Evolutionary conservation across 2,329 filamentous ascomycete genomes (phyloP), one percentile per base, ranked within the genome.

Genomic region (Calycina herbarum): DNA sequence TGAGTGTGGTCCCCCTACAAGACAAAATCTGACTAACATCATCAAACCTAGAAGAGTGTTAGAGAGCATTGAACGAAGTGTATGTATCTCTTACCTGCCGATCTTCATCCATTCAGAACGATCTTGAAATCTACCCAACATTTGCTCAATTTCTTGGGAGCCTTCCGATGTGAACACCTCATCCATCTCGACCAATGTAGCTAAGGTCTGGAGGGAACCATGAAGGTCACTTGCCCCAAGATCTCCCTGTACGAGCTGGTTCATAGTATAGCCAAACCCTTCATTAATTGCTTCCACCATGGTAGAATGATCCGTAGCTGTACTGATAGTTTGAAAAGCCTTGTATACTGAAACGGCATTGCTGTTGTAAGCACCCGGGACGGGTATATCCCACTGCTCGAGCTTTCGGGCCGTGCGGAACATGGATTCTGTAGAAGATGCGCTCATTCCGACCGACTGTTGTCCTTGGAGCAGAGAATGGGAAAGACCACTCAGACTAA

Each of bases 341-440:
- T 89, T 90, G 78, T 96, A 97, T 0, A 94, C 81, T 0, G 86
- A 89, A 2, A 89, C 88, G 1, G 89, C 82, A 64, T 89, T 86
- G 35, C 86, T 89, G 13, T 83, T 81, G 59, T 84, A 85, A 2
- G 82, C 79, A 7, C 83, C 81, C 0, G 93, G 91, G 0, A 89
- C 88, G 15, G 92, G 91, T 24, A 98, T 83, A 75, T 97, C 94
- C 95, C 95, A 99, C 73, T 94, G 90, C 71, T 95, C 93, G 17
- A 98, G 82, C 69, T 90, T 90, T 66, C 92, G 86, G 24, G 94
- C 93, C 5, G 92, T 92, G 62, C 87, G 85, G 69, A 96, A 90
- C 62, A 92, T 92, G 67, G 85, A 90, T 58, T 93, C 89, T 7
- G 91, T 80, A 0, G 86, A 86, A 7, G 83, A 79, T 1, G 85